A percentile compares a stretch with the other conserved stretches of the same genome.
Evolutionary conservation across 2,329 filamentous ascomycete species (phyloP).

Genomic region (Meredithiella fracta): DNA sequence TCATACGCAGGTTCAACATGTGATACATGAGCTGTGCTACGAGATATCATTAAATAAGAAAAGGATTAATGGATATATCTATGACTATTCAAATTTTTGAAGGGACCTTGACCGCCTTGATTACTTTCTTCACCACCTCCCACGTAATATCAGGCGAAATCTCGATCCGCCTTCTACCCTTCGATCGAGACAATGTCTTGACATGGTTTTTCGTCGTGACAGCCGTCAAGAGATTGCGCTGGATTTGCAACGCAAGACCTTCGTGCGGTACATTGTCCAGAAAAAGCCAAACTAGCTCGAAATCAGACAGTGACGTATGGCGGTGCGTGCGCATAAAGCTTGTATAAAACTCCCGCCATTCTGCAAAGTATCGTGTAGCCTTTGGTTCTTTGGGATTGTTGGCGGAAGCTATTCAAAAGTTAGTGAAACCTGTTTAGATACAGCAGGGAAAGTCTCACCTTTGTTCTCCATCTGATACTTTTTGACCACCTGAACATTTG

Average conservation of each 20-base stretch:
- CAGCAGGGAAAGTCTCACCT: background rate
- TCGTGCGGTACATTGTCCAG: conserved; percentile 13
- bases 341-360: conserved; percentile 13
- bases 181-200: conserved; percentile 6
- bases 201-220: conserved; percentile 6
- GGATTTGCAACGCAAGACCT: conserved; percentile 11
- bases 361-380: conserved; percentile 9
- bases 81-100: conserved; percentile 6
- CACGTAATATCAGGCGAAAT: conserved; percentile 9
- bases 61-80: no score
- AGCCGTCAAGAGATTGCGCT: conserved; percentile 11
- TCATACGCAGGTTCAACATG: no score
- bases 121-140: conserved; percentile 11
- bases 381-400: background rate
- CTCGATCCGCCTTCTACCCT: conserved; percentile 10
- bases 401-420: background rate
- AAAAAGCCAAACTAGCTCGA: conserved; percentile 14
- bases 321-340: conserved; percentile 11
- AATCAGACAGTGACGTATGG: conserved; percentile 9
- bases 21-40: background rate
- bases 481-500: background rate
- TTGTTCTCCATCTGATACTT: background rate
- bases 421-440: background rate
- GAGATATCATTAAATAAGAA: no score
- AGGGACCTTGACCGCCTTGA: conserved; percentile 11